These are phyloP conservation scores for Acrodontium crateriforme DNA, from an alignment of 2,329 filamentous ascomycete genomes.

Conservation along the genomic window DNA sequence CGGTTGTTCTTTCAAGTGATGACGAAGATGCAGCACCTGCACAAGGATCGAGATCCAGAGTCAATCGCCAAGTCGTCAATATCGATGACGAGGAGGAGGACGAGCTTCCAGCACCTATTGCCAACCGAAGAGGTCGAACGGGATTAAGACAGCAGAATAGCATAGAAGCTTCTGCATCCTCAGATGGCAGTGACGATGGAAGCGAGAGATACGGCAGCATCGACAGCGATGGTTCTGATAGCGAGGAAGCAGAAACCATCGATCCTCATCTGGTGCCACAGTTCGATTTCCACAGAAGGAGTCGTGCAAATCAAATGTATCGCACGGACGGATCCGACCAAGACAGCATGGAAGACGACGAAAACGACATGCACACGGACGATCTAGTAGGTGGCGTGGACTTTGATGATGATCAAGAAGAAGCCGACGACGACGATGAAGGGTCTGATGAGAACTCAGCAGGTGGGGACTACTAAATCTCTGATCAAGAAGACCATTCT, in stretches of 20 bases:
- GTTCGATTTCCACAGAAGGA: too few species aligned
- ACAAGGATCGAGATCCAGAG: constrained; percentile 1
- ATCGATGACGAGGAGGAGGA: constrained; percentile 4
- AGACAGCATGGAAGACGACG: too few species aligned
- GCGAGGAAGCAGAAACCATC: too few species aligned
- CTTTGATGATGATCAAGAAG: constrained; percentile 6
- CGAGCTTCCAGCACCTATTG: constrained; percentile 1
- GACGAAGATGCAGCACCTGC: constrained; percentile 6
- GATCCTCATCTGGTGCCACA: too few species aligned
- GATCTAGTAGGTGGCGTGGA: too few species aligned
- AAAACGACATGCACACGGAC: too few species aligned
- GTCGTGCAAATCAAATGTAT: too few species aligned
- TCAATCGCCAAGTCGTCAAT: constrained; percentile 5
- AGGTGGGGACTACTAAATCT: background rate
- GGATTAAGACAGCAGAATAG: constrained; percentile 1
- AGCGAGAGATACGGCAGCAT: constrained; percentile 5
- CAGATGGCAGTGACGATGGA: constrained; percentile 1
- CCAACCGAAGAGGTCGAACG: constrained; percentile 1
- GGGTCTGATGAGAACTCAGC: constrained; percentile 1
- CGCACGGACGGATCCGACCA: too few species aligned
- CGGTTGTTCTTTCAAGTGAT: constrained; percentile 12
- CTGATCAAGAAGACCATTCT: background rate
- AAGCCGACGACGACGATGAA: too few species aligned
- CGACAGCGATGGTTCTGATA: constrained; percentile 2
- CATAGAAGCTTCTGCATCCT: constrained; percentile 1